phyloP scores from a whole-genome alignment of 2,329 filamentous ascomycete genomes.

The Colletotrichum noveboracense region DNA sequence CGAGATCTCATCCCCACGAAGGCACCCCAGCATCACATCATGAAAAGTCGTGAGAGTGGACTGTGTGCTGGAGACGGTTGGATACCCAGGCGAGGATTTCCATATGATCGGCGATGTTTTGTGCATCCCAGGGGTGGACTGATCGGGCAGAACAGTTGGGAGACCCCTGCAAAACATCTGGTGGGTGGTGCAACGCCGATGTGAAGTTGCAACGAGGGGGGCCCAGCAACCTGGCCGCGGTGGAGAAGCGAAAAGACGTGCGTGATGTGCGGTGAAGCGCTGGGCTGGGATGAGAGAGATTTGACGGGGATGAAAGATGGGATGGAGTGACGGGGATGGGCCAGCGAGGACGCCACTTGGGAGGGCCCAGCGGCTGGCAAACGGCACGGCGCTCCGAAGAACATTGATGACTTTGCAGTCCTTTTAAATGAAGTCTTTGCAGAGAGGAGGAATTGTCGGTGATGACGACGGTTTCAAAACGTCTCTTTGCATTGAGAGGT shows the following conservation, averaged over 20 bases:
- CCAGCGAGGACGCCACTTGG: neutral
- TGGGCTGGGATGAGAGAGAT: conserved; percentile 1
- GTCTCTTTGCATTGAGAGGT: neutral
- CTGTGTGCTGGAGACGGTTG: neutral
- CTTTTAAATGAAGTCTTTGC: neutral
- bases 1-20: conserved; percentile 4
- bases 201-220: neutral
- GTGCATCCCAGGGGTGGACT: neutral
- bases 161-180: neutral
- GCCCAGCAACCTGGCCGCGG: neutral
- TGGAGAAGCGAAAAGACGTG: neutral
- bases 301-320: neutral
- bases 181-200: neutral
- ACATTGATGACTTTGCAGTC: neutral
- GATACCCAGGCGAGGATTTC: conserved; percentile 3
- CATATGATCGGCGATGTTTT: conserved; percentile 8
- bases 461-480: neutral
- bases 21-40: conserved; percentile 5
- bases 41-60: neutral
- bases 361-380: neutral
- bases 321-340: neutral
- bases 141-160: conserved; percentile 5
- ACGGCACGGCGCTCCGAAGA: neutral
- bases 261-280: conserved; percentile 19
- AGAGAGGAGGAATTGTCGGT: neutral